A percentile compares a stretch with the other conserved stretches of the same genome.
Evolutionary conservation across 371 early-diverging fungal species (phyloP).

Genomic region (Lichtheimia ornata): DNA sequence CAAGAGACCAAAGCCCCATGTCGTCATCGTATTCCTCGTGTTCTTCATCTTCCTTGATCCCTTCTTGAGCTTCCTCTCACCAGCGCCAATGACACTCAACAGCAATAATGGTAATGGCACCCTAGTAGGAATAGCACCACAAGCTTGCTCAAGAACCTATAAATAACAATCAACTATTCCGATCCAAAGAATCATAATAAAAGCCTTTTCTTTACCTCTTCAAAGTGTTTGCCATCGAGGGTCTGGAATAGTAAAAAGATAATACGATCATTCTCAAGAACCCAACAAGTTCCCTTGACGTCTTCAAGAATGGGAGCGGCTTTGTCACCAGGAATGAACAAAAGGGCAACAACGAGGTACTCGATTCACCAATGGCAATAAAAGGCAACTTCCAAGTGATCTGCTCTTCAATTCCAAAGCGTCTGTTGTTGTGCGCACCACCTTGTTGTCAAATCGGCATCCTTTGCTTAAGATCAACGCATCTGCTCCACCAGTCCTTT

Average conservation of each 20-base stretch:
- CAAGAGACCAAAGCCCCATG: conserved; percentile 52
- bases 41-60: conserved; percentile 67
- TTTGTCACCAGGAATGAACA: conserved; percentile 90
- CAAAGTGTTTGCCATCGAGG: conserved; percentile 87
- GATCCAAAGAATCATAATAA: neutral
- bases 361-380: too few species aligned
- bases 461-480: too few species aligned
- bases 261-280: conserved; percentile 84
- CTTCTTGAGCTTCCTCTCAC: conserved; percentile 59
- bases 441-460: too few species aligned
- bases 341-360: conserved; percentile 96
- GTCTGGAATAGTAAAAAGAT: conserved; percentile 73
- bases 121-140: conserved; percentile 90
- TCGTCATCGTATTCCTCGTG: conserved; percentile 90
- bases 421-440: too few species aligned
- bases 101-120: conserved; percentile 76
- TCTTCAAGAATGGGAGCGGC: conserved; percentile 79
- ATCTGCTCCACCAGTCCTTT: too few species aligned
- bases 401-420: too few species aligned
- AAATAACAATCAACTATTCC: neutral
- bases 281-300: conserved; percentile 81
- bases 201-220: conserved; percentile 53
- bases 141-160: conserved; percentile 88
- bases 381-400: neutral
- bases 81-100: conserved; percentile 37